Percentiles rank a stretch among this genome's conserved stretches.
phyloP scores from a whole-genome alignment of 2,329 filamentous ascomycete species.

The Clarireedia monteithiana region DNA sequence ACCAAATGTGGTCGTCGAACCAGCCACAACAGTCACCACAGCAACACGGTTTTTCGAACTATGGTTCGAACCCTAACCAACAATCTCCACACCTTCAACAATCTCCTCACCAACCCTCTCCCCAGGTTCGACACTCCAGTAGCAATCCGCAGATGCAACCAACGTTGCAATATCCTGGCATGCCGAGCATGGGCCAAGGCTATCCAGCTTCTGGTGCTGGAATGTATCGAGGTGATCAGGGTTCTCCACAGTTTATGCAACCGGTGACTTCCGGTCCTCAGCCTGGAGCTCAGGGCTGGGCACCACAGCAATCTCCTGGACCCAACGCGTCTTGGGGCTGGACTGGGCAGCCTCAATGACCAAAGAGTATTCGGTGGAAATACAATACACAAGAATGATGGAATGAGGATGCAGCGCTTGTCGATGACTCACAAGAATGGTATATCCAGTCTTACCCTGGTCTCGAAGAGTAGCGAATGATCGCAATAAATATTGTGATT shows the following conservation, averaged over 20 bases:
- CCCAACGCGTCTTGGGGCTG: conserved; percentile 26
- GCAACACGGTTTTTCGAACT: conserved; percentile 31
- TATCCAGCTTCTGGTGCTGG: conserved; percentile 46
- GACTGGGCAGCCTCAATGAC: conserved; percentile 23
- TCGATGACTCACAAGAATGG: not conserved
- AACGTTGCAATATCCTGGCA: conserved; percentile 54
- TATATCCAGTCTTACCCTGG: not conserved
- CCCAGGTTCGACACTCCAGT: conserved; percentile 51
- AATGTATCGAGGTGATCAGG: conserved; percentile 56
- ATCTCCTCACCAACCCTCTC: conserved; percentile 48
- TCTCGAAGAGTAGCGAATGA: not conserved
- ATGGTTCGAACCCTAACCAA: conserved; percentile 5
- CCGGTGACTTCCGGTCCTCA: conserved; percentile 38
- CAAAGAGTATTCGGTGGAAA: conserved; percentile 1
- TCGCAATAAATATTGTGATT: not conserved
- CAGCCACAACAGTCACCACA: conserved; percentile 59
- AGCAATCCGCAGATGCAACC: conserved; percentile 48
- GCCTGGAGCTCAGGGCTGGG: conserved; percentile 27
- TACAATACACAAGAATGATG: conserved; percentile 17
- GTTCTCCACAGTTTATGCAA: conserved; percentile 61
- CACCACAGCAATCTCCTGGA: conserved; percentile 25
- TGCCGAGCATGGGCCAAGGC: conserved; percentile 52
- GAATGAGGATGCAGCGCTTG: conserved; percentile 11
- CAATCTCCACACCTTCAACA: conserved; percentile 49
- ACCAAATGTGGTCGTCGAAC: conserved; percentile 53